Conservation (phyloP, 73 alveolate species). For the Halteria grandinella region DNA sequence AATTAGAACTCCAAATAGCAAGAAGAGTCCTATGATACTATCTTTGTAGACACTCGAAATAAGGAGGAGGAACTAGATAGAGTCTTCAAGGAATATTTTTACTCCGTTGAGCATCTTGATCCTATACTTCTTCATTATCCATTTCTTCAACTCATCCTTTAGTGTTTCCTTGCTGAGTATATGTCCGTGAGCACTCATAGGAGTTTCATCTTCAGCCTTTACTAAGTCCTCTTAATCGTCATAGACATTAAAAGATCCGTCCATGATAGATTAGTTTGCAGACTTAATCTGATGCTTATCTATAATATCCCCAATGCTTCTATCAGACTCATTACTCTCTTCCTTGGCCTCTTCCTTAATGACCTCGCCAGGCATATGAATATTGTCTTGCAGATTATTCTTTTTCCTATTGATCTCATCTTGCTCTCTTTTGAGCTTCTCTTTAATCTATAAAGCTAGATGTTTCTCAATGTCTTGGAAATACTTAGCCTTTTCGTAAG, state of each 20-base stretch:
- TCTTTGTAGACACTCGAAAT: constrained; percentile 51
- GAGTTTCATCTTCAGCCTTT: too few relatives aligned
- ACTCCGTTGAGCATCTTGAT: constrained; percentile 37
- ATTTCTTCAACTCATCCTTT: constrained; percentile 16
- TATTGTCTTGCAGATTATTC: constrained; percentile 6
- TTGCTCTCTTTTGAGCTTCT: too few relatives aligned
- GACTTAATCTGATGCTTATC: background rate
- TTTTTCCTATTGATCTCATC: constrained; percentile 10
- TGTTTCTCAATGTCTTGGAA: too few relatives aligned
- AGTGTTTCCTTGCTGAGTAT: constrained; percentile 5
- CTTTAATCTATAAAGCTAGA: too few relatives aligned
- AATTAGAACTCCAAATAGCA: constrained; percentile 32
- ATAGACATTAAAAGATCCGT: too few relatives aligned
- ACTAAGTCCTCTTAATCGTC: too few relatives aligned
- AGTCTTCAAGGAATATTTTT: constrained; percentile 34
- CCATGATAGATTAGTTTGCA: background rate
- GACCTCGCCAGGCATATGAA: constrained; percentile 24
- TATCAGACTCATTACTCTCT: constrained; percentile 22
- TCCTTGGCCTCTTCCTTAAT: constrained; percentile 30
- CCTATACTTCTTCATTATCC: constrained; percentile 37
- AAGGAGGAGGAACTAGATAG: constrained; percentile 20
- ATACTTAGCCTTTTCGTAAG: constrained; percentile 3
- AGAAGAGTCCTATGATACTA: constrained; percentile 28
- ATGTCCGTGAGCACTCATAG: too few relatives aligned
- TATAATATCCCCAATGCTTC: background rate